Base-by-base conservation (phyloP, 345 rosid species). In the Odontarrhena argentea region DNA sequence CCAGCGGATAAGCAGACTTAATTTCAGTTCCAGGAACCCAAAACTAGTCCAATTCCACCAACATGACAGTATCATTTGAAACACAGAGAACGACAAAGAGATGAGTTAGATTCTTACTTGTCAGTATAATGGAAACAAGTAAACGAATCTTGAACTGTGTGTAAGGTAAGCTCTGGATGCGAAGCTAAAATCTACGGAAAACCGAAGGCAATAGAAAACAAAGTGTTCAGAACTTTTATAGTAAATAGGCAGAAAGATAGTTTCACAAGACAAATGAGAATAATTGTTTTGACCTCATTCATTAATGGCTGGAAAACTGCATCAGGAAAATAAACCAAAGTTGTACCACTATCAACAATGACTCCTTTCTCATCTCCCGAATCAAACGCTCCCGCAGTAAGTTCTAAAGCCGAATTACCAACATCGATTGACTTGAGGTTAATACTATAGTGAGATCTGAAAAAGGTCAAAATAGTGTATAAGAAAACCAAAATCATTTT, bases 261-360 rank as follows among this genome's bases (percentile, higher is more conserved):
- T 15, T 30, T 56, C 32, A 54, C 46, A 30, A 34, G 49, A 54
- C 44, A 56, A 8, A 51, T 8, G 28, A 48, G 4, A 48, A 24
- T 24, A 53, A 53, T 0, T 13, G 44, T 51, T 7, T 7, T 46
- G 45, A 88, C 98, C 90, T 85, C 65, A 36, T 3, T 57, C 83
- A 88, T 67, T 66, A 93, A 2, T 22, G 83, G 51, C n/a, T 85
- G 73, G 71, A 73, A 88, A 46, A 90, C 79, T 37, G 53, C 56
- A 0, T 60, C 65, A 5, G 98, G 98, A 72, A 93, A 82, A 83
- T 90, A 93, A 44, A 89, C 87, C 79, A 93, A 77, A 69, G 97
- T 90, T 45, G 98, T 90, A 69, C 98, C 98, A 71, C 97, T 93
- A 68, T 93, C 98, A 32, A 93, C 60, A 70, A 93, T 88, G 15